These are phyloP conservation scores for Chondrostereum purpureum DNA, from an alignment of 1,284 basidiomycete genomes.

Conservation along the genomic window DNA sequence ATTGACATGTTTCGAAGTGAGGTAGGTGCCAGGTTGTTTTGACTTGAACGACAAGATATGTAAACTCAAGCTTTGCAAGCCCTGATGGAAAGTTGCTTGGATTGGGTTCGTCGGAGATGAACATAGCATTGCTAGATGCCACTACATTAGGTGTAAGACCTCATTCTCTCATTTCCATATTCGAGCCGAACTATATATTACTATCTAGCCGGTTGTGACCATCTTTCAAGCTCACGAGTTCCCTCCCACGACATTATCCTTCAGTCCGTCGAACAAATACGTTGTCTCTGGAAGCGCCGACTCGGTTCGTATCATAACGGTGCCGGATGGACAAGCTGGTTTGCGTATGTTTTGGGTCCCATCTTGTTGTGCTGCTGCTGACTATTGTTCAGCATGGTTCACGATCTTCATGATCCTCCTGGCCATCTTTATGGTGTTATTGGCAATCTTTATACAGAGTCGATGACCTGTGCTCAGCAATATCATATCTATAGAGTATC, in stretches of 20 bases:
- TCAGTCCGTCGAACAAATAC: conserved; percentile 78
- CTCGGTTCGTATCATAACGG: conserved; percentile 73
- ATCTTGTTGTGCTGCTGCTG: conserved; percentile 6
- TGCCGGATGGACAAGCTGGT: conserved; percentile 53
- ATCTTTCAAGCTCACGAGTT: conserved; percentile 95
- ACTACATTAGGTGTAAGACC: conserved; percentile 67
- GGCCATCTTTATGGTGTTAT: conserved; percentile 20
- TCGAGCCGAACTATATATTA: neutral
- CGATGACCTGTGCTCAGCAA: too few species aligned
- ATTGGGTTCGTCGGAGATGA: conserved; percentile 84
- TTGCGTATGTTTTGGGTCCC: conserved; percentile 38
- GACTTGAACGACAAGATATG: too few species aligned
- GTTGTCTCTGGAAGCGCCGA: conserved; percentile 92
- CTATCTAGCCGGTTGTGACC: conserved; percentile 73
- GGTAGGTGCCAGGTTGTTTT: conserved; percentile 35
- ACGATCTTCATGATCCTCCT: conserved; percentile 31
- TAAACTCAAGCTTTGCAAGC: too few species aligned
- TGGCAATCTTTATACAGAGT: conserved; percentile 20
- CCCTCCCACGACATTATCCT: conserved; percentile 84
- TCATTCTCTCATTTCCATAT: neutral
- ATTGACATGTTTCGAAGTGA: conserved; percentile 82
- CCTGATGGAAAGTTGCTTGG: conserved; percentile 78
- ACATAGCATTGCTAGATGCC: conserved; percentile 81
- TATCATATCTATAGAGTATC: too few species aligned
- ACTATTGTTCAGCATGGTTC: conserved; percentile 32